A percentile compares a stretch with the other conserved stretches of the same genome.
phyloP scores from a whole-genome alignment of 192 early-diverging fungal species.

The Podila clonocystis region DNA sequence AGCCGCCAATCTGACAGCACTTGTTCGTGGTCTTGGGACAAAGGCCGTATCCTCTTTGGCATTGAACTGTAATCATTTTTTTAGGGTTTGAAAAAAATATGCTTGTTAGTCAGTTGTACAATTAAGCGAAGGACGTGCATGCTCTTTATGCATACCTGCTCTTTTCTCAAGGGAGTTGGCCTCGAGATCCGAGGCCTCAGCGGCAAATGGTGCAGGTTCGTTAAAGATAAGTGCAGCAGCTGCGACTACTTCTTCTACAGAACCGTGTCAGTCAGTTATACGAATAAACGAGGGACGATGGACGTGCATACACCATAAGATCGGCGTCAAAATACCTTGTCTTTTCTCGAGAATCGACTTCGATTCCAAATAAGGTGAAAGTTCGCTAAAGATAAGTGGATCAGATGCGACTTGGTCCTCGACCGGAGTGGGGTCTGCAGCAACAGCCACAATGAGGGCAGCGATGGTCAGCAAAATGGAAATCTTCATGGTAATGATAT shows the following conservation, averaged over 20 bases:
- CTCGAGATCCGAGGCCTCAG: background rate
- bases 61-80: background rate
- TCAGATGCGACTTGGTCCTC: background rate
- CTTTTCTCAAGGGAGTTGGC: background rate
- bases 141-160: background rate
- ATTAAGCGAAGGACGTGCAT: background rate
- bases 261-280: background rate
- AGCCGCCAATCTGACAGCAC: background rate
- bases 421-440: background rate
- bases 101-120: background rate
- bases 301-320: background rate
- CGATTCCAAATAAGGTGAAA: background rate
- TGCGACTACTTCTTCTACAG: background rate
- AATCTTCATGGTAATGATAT: background rate
- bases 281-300: background rate
- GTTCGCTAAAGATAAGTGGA: background rate
- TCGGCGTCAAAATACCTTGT: background rate
- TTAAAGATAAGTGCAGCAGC: constrained; percentile 1
- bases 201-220: background rate
- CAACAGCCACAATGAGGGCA: background rate
- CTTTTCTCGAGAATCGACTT: background rate
- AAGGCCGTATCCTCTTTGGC: background rate
- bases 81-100: background rate
- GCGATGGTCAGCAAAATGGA: background rate
- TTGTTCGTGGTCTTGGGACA: background rate